A percentile compares a stretch with the other conserved stretches of the same genome.
Conservation (phyloP, 73 alveolate species). For the Paramecium primaurelia region DNA sequence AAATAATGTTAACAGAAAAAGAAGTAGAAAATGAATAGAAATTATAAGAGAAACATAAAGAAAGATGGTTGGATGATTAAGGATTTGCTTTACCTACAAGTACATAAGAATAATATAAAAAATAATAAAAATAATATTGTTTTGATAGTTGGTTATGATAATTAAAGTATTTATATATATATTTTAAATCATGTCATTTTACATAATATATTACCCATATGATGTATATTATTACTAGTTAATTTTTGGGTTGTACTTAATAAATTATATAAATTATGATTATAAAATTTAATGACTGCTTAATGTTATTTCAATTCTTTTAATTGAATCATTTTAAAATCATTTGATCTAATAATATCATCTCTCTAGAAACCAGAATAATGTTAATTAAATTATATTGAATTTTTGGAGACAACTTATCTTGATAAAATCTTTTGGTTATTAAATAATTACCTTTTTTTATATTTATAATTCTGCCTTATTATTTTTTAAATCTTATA, state of each 20-base stretch:
- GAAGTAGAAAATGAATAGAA: constrained; percentile 19
- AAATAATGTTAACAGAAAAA: constrained; percentile 41
- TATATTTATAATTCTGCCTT: not conserved
- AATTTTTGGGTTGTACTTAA: not conserved
- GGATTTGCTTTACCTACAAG: not conserved
- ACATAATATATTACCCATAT: not conserved
- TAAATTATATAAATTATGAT: not conserved
- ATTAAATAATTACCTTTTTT: not conserved
- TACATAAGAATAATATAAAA: not conserved
- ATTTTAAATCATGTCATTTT: not conserved
- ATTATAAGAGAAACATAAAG: not conserved
- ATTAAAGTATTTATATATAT: not conserved
- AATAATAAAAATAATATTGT: not conserved
- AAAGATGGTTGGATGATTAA: constrained; percentile 48
- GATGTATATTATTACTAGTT: not conserved
- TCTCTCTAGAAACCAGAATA: not conserved
- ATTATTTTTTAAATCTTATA: not conserved
- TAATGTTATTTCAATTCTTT: constrained; percentile 2
- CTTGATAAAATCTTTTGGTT: not conserved
- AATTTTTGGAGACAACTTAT: not conserved
- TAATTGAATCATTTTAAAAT: not conserved
- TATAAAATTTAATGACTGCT: not conserved
- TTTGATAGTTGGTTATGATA: constrained; percentile 23
- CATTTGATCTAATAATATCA: not conserved
- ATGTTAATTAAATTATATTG: not conserved